Evolutionary conservation across 106 monocot species (phyloP), one percentile per base, ranked within the genome.

Genomic region (Iris macrosiphon): DNA sequence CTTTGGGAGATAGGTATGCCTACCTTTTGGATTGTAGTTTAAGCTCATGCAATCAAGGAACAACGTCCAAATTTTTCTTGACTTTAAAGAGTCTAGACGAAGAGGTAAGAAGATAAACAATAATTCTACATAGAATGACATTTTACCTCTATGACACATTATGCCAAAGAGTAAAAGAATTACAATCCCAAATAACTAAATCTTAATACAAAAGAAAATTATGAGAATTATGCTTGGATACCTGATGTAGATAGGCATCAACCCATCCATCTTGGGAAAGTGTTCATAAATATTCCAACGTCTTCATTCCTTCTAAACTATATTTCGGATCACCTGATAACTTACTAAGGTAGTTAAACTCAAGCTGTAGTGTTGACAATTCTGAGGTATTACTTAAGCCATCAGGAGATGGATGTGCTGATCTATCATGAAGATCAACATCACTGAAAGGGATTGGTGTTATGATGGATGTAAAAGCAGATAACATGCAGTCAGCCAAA

Each of bases 161-260:
- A n/a, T n/a, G n/a, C n/a, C n/a, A n/a, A n/a, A n/a, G n/a, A n/a
- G n/a, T n/a, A n/a, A n/a, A n/a, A n/a, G n/a, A n/a, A n/a, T n/a
- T n/a, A n/a, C n/a, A n/a, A n/a, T n/a, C n/a, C n/a, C n/a, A n/a
- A n/a, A n/a, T n/a, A n/a, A n/a, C n/a, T n/a, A n/a, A n/a, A n/a
- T n/a, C n/a, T n/a, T n/a, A n/a, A n/a, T n/a, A n/a, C n/a, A n/a
- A n/a, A n/a, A n/a, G n/a, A n/a, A n/a, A n/a, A n/a, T n/a, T n/a
- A n/a, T n/a, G n/a, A n/a, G n/a, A n/a, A n/a, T n/a, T n/a, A n/a
- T n/a, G n/a, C n/a, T n/a, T n/a, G n/a, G n/a, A n/a, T 25, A 94
- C 93, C 78, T 94, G 38, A 94, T 94, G 60, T 81, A 85, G 39
- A 94, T 94, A 37, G 93, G 93, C 30, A 94, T 88, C 52, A 94